phyloP scores from a whole-genome alignment of 352 stramenopile genomes.

The Salisapilia sapeloensis region DNA sequence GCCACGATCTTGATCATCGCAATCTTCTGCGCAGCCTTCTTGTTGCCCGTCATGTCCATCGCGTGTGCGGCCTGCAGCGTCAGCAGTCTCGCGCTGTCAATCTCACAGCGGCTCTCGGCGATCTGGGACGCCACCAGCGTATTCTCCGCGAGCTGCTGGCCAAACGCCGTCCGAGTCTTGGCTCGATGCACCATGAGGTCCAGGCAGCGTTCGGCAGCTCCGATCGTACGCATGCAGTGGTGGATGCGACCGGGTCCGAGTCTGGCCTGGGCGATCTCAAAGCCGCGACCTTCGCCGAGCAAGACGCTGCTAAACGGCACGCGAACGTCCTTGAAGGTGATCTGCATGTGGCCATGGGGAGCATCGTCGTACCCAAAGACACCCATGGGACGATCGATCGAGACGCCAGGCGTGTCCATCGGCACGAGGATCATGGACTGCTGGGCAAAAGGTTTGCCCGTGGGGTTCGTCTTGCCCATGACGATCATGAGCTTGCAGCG shows the following conservation, averaged over 20 bases:
- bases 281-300: conserved; percentile 66
- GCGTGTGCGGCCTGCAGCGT: conserved; percentile 83
- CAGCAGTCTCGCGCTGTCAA: conserved; percentile 73
- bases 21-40: conserved; percentile 84
- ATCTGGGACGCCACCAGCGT: conserved; percentile 66
- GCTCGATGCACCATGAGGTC: conserved; percentile 78
- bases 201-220: conserved; percentile 75
- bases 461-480: conserved; percentile 41
- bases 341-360: conserved; percentile 88
- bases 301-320: conserved; percentile 83
- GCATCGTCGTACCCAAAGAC: conserved; percentile 97
- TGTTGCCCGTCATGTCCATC: conserved; percentile 75
- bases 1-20: conserved; percentile 95
- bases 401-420: conserved; percentile 82
- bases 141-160: conserved; percentile 84
- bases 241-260: conserved; percentile 94
- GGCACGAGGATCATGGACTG: conserved; percentile 88
- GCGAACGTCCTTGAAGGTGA: conserved; percentile 89
- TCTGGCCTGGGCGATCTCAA: conserved; percentile 83
- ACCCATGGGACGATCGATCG: conserved; percentile 71
- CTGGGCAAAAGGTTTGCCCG: conserved; percentile 35
- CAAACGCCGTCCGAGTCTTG: conserved; percentile 89
- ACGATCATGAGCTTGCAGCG: conserved; percentile 84
- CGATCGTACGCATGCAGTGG: conserved; percentile 95
- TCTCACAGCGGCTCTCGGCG: conserved; percentile 60